Base-by-base conservation (phyloP, 495 filamentous ascomycete species). In the Cercophora sp. region DNA sequence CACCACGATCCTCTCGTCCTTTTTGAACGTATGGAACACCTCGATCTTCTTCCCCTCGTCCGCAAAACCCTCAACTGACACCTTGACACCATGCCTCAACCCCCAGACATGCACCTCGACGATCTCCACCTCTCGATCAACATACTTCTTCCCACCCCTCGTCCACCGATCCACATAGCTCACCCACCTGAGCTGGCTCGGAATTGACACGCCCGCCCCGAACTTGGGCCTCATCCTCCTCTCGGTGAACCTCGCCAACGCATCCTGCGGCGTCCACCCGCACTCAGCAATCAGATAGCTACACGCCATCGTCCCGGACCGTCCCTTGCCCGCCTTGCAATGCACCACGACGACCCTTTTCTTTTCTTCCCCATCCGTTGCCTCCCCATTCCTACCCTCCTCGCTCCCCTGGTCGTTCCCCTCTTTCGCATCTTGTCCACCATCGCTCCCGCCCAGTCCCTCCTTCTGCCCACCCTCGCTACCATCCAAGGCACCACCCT, bases 251-350 rank as follows among this genome's bases (percentile, higher is more conserved):
- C 86, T 72, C 35, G 83, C 73, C 58, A 96, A 69, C 2, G 93
- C 93, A 49, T 93, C 81, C 51, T 87, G 79, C 10, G 82, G 71
- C 31, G 76, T 84, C 91, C 91, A 96, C 16, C 87, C 89, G 57
- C 90, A 85, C 63, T 98, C 87, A 16, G 86, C 83, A 54, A 98
- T 94, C 41, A 98, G 72, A 64, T 96, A 97, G 49, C 83, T 84
- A 61, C 87, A 91, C 18, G 85, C 83, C 61, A 90, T 80, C 0
- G 88, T 96, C n/a, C 93, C 93, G 51, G 88, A 93, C 39, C 93
- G 77, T 1, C 93, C 93, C 68, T 98, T 98, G 2, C 93, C 93
- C 2, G 93, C 93, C 68, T 96, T 98, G 72, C 93, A 97, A 66
- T 97, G 93, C 9, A 98, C 89, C 5, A 98, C 92, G 1, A 85